Conservation (phyloP, 2,329 filamentous ascomycete genomes). For the Diaporthe sp. region DNA sequence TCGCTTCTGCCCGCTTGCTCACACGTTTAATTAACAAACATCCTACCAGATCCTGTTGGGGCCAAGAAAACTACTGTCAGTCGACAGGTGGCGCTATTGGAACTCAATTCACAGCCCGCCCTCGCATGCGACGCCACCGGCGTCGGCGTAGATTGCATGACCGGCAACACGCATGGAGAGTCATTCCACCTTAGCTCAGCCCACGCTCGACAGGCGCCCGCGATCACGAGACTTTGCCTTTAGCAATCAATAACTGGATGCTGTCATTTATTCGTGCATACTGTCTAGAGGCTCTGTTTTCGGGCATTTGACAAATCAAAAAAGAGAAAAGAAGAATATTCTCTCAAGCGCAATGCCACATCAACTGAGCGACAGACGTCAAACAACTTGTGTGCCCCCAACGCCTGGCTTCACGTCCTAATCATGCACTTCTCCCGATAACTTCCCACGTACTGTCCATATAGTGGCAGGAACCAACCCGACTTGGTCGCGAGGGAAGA, state of each 20-base stretch:
- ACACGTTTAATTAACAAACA: not conserved
- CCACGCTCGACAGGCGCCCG: not conserved
- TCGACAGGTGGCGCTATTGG: slow-evolving; percentile 19
- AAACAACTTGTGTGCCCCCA: not conserved
- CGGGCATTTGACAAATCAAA: not conserved
- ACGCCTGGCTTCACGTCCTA: not conserved
- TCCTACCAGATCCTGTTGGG: slow-evolving; percentile 11
- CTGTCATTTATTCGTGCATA: not conserved
- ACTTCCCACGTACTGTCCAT: too few relatives aligned
- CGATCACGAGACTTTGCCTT: slow-evolving; percentile 5
- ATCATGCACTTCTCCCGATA: not conserved
- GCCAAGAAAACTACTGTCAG: not conserved
- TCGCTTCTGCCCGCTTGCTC: not conserved
- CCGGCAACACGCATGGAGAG: slow-evolving; percentile 2
- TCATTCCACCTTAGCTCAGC: slow-evolving; percentile 16
- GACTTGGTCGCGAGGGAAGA: too few relatives aligned
- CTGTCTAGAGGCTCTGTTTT: not conserved
- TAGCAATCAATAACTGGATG: not conserved
- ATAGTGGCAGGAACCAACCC: too few relatives aligned
- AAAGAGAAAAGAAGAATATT: too few relatives aligned
- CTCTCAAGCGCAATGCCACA: not conserved
- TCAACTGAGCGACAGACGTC: not conserved
- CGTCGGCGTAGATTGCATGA: not conserved
- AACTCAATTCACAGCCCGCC: slow-evolving; percentile 19
- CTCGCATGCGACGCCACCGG: slow-evolving; percentile 24